Conservation (phyloP, 371 early-diverging fungal species). For the Apophysomyces elegans region DNA sequence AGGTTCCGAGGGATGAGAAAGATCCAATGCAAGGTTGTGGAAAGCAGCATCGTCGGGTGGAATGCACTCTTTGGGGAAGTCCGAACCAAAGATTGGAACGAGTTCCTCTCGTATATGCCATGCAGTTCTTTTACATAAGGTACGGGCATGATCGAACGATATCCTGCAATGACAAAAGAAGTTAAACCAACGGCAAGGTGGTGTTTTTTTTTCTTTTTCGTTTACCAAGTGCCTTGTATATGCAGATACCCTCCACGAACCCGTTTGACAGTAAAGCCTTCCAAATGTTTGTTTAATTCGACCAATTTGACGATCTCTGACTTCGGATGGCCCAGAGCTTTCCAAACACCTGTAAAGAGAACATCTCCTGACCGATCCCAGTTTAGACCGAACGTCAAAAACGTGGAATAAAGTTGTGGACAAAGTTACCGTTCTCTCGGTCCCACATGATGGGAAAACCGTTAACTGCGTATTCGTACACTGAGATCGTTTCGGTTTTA, state of each 20-base stretch:
- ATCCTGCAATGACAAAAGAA: not conserved
- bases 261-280: not conserved
- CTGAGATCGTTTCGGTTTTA: not conserved
- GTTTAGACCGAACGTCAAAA: not conserved
- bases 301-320: slow-evolving; percentile 6
- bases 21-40: not conserved
- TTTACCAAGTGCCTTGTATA: slow-evolving; percentile 8
- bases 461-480: not conserved
- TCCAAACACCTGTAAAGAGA: slow-evolving; percentile 3
- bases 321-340: slow-evolving; percentile 6
- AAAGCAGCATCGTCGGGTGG: not conserved
- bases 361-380: not conserved
- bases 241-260: slow-evolving; percentile 1
- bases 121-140: slow-evolving; percentile 1
- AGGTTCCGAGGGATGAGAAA: not conserved
- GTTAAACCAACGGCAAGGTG: not conserved
- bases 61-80: not conserved
- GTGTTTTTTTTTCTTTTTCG: not conserved
- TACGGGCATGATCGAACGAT: slow-evolving; percentile 5
- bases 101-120: slow-evolving; percentile 8
- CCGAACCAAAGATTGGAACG: slow-evolving; percentile 5
- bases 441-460: slow-evolving; percentile 9
- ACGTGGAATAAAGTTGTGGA: not conserved
- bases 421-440: slow-evolving; percentile 8
- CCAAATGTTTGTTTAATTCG: slow-evolving; percentile 1